Evolutionary conservation across 208 protist genomes (phyloP).

Genomic region (Vickermania spadyakhi): DNA sequence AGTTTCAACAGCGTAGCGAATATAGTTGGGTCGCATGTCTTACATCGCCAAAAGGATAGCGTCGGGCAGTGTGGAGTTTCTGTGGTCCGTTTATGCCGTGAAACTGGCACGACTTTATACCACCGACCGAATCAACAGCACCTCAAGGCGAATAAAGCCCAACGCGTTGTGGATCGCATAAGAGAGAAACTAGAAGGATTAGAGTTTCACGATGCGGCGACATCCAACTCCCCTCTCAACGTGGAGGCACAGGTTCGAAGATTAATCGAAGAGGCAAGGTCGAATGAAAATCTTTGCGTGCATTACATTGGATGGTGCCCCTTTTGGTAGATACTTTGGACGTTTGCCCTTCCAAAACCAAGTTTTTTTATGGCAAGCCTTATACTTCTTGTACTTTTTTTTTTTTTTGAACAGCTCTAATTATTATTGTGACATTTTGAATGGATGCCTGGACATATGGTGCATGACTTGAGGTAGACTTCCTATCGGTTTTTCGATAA

Average conservation of each 20-base stretch:
- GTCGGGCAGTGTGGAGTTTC: slow-evolving; percentile 12
- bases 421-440: too few relatives aligned
- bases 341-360: too few relatives aligned
- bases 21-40: not conserved
- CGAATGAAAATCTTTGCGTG: slow-evolving; percentile 98
- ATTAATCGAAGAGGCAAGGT: slow-evolving; percentile 96
- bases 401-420: too few relatives aligned
- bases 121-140: slow-evolving; percentile 16
- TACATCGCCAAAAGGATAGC: slow-evolving; percentile 17
- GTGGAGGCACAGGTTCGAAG: slow-evolving; percentile 86
- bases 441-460: too few relatives aligned
- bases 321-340: slow-evolving; percentile 98
- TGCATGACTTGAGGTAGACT: too few relatives aligned
- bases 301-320: slow-evolving; percentile 99
- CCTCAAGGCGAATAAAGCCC: slow-evolving; percentile 89
- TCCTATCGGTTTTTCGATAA: too few relatives aligned
- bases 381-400: too few relatives aligned
- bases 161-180: slow-evolving; percentile 95
- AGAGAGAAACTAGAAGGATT: slow-evolving; percentile 96
- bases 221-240: slow-evolving; percentile 22
- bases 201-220: slow-evolving; percentile 83
- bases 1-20: not conserved
- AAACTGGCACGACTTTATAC: slow-evolving; percentile 3
- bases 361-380: too few relatives aligned
- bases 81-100: slow-evolving; percentile 4